These are phyloP conservation scores for Trypanosoma platydactyli DNA, from an alignment of 208 protist species.

Conservation along the genomic window DNA sequence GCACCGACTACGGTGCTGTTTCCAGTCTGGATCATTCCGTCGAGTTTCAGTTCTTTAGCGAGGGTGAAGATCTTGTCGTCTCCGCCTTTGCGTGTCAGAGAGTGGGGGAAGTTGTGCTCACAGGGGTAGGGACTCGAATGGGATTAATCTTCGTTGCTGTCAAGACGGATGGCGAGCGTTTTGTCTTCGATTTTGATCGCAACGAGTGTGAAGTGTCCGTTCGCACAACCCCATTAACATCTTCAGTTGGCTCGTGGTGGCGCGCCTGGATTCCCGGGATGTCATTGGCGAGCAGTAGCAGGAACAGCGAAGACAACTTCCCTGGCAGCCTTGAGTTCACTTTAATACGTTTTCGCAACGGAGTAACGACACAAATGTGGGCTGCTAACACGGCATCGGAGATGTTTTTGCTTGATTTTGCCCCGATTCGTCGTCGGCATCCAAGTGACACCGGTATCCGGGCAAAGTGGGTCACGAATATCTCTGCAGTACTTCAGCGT, in stretches of 20 bases:
- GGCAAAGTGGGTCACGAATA: constrained; percentile 59
- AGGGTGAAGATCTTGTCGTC: constrained; percentile 33
- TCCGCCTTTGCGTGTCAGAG: constrained; percentile 66
- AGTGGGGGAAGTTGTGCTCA: constrained; percentile 42
- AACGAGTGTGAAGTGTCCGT: constrained; percentile 4
- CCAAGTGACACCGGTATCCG: constrained; percentile 10
- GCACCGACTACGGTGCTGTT: constrained; percentile 70
- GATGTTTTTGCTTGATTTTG: constrained; percentile 56
- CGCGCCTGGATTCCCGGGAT: constrained; percentile 19
- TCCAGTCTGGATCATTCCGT: constrained; percentile 80
- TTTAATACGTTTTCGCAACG: constrained; percentile 42
- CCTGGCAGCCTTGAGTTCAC: constrained; percentile 42
- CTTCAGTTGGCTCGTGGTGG: constrained; percentile 30
- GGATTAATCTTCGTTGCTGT: constrained; percentile 62
- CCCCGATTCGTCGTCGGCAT: constrained; percentile 5
- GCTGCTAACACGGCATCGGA: constrained; percentile 53
- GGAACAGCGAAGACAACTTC: background rate
- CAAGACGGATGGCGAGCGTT: constrained; percentile 62
- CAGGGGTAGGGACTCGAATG: constrained; percentile 54
- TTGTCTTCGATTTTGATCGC: constrained; percentile 53
- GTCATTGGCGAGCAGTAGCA: background rate
- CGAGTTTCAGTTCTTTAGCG: constrained; percentile 65
- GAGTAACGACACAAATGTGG: constrained; percentile 47
- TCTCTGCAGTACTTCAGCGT: constrained; percentile 45
- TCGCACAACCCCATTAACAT: constrained; percentile 19